phyloP scores from a whole-genome alignment of 169 alveolate genomes.

The Theileria luwenshuni region DNA sequence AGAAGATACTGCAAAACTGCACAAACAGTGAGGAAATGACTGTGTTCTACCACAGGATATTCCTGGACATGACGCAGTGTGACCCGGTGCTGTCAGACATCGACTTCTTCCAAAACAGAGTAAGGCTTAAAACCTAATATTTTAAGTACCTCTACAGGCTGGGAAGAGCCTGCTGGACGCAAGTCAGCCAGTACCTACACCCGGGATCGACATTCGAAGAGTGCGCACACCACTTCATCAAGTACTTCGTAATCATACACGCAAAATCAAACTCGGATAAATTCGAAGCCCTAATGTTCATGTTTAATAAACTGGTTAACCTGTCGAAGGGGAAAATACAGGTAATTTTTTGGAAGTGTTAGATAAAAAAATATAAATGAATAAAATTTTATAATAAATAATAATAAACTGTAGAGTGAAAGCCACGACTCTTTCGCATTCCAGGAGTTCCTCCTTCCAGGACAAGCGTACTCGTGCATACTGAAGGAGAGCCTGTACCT shows the following conservation, averaged over 20 bases:
- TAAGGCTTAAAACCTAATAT: not conserved
- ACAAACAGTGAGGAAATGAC: slow-evolving; percentile 67
- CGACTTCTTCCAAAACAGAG: slow-evolving; percentile 83
- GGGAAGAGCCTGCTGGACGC: slow-evolving; percentile 81
- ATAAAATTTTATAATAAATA: not conserved
- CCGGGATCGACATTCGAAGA: slow-evolving; percentile 91
- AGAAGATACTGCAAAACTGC: slow-evolving; percentile 66
- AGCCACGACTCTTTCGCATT: slow-evolving; percentile 83
- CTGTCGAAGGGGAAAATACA: slow-evolving; percentile 85
- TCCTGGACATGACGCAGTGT: slow-evolving; percentile 66
- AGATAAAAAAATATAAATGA: not conserved
- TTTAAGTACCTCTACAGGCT: slow-evolving; percentile 76
- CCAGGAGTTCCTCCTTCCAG: slow-evolving; percentile 84
- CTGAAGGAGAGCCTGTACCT: slow-evolving; percentile 78
- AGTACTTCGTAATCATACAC: slow-evolving; percentile 93
- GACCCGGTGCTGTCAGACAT: slow-evolving; percentile 77
- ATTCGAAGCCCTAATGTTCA: slow-evolving; percentile 90
- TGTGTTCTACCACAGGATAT: slow-evolving; percentile 60
- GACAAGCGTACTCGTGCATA: slow-evolving; percentile 79
- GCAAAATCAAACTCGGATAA: slow-evolving; percentile 89
- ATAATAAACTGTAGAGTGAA: slow-evolving; percentile 50
- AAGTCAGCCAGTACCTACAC: slow-evolving; percentile 77
- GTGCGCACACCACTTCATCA: slow-evolving; percentile 91
- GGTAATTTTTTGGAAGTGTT: slow-evolving; percentile 23
- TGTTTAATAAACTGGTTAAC: slow-evolving; percentile 93